A percentile compares a stretch with the other conserved stretches of the same genome.
Evolutionary conservation across 106 monocot species (phyloP).

Genomic region (Dendrobium officinale): DNA sequence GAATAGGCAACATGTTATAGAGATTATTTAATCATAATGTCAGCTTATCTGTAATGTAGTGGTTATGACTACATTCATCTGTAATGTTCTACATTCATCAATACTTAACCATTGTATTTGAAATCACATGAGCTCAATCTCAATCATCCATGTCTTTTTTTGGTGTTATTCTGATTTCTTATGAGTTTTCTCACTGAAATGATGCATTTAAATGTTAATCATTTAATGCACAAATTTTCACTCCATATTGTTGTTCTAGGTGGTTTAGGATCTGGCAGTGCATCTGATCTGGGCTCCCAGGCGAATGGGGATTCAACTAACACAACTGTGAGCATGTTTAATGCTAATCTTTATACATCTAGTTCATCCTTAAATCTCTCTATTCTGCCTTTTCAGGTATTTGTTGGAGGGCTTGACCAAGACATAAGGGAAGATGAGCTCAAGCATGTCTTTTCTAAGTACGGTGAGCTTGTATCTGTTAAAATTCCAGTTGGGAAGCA

Average conservation of each 20-base stretch:
- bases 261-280: slow-evolving; percentile 37
- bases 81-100: no score
- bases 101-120: not conserved
- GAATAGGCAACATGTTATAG: no score
- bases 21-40: no score
- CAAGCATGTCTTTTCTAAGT: slow-evolving; percentile 54
- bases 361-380: not conserved
- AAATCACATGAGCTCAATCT: not conserved
- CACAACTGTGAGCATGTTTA: slow-evolving; percentile 56
- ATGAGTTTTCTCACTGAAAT: not conserved
- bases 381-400: slow-evolving; percentile 33
- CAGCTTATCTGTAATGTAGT: no score
- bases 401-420: slow-evolving; percentile 87
- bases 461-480: slow-evolving; percentile 70
- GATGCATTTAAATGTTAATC: not conserved
- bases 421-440: slow-evolving; percentile 72
- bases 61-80: no score
- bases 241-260: slow-evolving; percentile 17
- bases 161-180: not conserved
- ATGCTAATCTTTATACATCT: not conserved
- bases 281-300: slow-evolving; percentile 17
- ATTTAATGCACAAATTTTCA: not conserved
- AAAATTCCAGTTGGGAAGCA: slow-evolving; percentile 83
- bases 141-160: not conserved
- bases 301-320: slow-evolving; percentile 55